Evolutionary conservation across 2,329 filamentous ascomycete genomes (phyloP), one percentile per base, ranked within the genome.

Genomic region (Botrytis tulipae): DNA sequence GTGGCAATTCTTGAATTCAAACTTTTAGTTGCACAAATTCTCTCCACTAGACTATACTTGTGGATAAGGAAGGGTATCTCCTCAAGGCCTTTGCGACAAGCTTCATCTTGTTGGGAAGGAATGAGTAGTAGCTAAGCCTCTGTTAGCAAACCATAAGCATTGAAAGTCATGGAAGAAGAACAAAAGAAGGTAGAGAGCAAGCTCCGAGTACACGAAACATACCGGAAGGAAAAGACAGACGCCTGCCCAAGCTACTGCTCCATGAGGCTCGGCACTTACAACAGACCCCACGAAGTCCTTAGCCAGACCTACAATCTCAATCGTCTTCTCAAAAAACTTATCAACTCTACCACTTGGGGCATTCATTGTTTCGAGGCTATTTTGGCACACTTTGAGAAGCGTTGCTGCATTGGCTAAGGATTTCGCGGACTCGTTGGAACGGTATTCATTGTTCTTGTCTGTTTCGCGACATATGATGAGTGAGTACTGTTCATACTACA

Each of bases 141-240:
- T 46, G 9, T 70, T 60, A 70, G 51, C 8, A 61, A 18, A n/a
- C 14, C 6, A 22, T 40, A 18, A 22, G 35, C 25, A 40, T 22
- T 22, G 16, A 8, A 20, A 8, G 18, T 51, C 35, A 37, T 18
- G 22, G 14, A 54, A 29, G 35, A 12, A 40, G 16, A n/a, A 22
- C 2, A 25, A 40, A 2, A 29, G 10, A 40, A 20, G 32, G 32
- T 29, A 40, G 35, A 40, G 3, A 54, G 2, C 5, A 54, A 35
- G 65, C 25, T 51, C n/a, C 1, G 10, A 25, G 16, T 40, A 29
- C n/a, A 16, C 25, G 3, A 35, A 35, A 37, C 40, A 12, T 61
- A 62, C 54, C 22, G 68, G 29, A n/a, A 62, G 57, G 6, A 70
- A 70, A 20, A 61, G 40, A 46, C 68, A 70, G 8, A 70, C 68